Base-by-base conservation (phyloP, 768 basidiomycete genomes). In the Collybiopsis luxurians region DNA sequence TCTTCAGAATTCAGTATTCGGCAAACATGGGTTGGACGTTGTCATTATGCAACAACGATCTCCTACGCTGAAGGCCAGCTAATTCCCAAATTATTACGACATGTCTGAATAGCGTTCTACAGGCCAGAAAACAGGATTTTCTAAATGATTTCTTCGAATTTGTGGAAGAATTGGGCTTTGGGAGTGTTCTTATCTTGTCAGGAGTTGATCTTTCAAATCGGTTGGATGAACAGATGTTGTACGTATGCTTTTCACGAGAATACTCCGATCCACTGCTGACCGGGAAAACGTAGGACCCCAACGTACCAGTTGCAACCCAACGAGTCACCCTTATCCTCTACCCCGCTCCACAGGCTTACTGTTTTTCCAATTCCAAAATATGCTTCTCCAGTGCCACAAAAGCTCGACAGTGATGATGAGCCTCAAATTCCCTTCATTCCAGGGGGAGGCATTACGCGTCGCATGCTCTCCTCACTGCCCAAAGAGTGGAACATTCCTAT, bases 191-290 rank as follows among this genome's bases (percentile, higher is more conserved):
- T 30, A 78, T 94, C 63, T 71, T 92, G 23, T 83, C 88, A 15
- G 90, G 90, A 24, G 78, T 93, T n/a, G 87, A 92, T 66, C 75
- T 82, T 27, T 81, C 84, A 13, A 83, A 87, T 62, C 79, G 91
- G 60, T 84, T 84, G 23, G 91, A 94, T 64, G 71, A 78, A 1
- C 92, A 94, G 63, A 90, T 93, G 84, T 64, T 78, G 91, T 93
- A 66, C 58, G 84, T 71, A 30, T 50, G 27, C 39, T 27, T 21
- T 42, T 40, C 13, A 34, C 31, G 5, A 6, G 31, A 13, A 34
- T 5, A 6, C 5, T 34, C 31, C 5, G 23, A 17, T 53, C 34
- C 6, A 13, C 40, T 57, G 13, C 31, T 34, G 31, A 34, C 31
- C 31, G 31, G 13, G 31, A 13, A 34, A 5, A 13, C 31, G 6